Percentiles rank a stretch among this genome's conserved stretches.
Evolutionary conservation across 2,329 filamentous ascomycete species (phyloP).

Genomic region (Colletotrichum sp.): DNA sequence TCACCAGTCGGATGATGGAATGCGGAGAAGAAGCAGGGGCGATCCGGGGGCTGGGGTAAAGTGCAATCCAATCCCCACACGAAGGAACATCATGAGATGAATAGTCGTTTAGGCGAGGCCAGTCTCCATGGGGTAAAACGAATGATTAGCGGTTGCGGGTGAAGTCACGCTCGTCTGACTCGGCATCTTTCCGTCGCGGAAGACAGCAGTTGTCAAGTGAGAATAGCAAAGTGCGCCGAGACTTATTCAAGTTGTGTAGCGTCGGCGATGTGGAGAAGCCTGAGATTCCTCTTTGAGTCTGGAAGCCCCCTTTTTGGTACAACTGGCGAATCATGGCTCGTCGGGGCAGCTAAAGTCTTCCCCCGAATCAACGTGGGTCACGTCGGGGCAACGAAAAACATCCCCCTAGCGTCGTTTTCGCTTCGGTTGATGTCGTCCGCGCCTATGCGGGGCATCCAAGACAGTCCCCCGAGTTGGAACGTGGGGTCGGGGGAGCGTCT

Average conservation of each 20-base stretch:
- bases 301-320: neutral
- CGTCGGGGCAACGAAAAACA: conserved; percentile 19
- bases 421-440: neutral
- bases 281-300: neutral
- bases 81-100: neutral
- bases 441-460: neutral
- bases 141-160: neutral
- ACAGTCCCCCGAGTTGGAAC: neutral
- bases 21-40: conserved; percentile 11
- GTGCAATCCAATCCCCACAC: neutral
- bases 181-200: neutral
- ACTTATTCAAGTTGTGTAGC: conserved; percentile 1
- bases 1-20: neutral
- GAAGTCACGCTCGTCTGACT: neutral
- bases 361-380: conserved; percentile 2
- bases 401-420: conserved; percentile 28
- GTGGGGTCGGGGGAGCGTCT: conserved; percentile 5
- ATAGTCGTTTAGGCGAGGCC: neutral
- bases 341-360: conserved; percentile 27
- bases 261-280: neutral
- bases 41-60: conserved; percentile 16
- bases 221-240: neutral
- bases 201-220: neutral
- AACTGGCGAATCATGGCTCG: conserved; percentile 11
- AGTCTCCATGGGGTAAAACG: conserved; percentile 4